Percentiles rank a stretch among this genome's conserved stretches.
These are phyloP conservation scores for Ophiocordyceps robertsii DNA, from an alignment of 2,329 filamentous ascomycete species.

Conservation along the genomic window DNA sequence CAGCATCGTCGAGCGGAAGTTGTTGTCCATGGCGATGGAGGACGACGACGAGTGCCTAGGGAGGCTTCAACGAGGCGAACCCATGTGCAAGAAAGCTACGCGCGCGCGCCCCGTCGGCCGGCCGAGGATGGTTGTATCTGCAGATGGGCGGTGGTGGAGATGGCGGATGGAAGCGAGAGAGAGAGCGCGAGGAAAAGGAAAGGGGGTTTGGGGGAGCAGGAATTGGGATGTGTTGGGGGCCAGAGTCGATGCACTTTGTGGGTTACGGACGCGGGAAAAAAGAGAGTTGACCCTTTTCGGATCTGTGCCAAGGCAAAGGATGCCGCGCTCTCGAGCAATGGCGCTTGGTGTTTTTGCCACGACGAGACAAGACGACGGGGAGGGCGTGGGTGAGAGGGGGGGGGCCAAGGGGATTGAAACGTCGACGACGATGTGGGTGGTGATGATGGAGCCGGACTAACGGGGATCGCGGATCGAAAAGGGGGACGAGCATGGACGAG, in stretches of 20 bases:
- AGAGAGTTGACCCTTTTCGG: background rate
- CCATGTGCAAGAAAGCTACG: background rate
- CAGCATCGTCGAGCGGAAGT: constrained; percentile 36
- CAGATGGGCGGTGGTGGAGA: background rate
- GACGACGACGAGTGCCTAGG: background rate
- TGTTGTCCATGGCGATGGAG: constrained; percentile 26
- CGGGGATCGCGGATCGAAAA: background rate
- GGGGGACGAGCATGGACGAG: background rate
- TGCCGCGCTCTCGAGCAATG: background rate
- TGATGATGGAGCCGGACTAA: background rate
- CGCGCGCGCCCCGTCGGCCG: background rate
- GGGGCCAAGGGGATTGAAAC: background rate
- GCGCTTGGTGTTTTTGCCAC: background rate
- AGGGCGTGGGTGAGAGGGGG: too few relatives aligned
- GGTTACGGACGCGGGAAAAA: background rate
- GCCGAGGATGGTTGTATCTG: background rate
- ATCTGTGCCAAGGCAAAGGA: background rate
- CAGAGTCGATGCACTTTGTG: background rate
- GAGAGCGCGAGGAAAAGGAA: background rate
- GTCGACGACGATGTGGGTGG: background rate
- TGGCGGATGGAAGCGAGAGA: background rate
- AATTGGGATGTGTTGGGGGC: background rate
- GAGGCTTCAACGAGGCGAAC: background rate
- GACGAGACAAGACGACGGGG: background rate
- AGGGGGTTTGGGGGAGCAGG: background rate